A percentile compares a stretch with the other conserved stretches of the same genome.
Evolutionary conservation across 2,329 filamentous ascomycete genomes (phyloP).

Genomic region (Colletotrichum sp.): DNA sequence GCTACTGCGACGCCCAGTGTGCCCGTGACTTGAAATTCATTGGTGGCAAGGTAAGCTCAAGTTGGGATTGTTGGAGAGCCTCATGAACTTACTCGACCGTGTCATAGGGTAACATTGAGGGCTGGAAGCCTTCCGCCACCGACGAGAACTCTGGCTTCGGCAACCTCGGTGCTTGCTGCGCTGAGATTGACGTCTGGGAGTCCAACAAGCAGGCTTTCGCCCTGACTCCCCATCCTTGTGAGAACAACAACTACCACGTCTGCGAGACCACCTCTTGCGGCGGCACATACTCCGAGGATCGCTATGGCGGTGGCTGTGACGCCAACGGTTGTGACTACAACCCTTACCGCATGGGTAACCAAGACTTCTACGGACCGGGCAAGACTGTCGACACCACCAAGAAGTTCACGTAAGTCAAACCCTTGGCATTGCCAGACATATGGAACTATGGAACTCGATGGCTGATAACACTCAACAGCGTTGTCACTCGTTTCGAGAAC

Average conservation of each 20-base stretch:
- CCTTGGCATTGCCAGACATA: too few relatives aligned
- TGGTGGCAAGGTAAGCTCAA: conserved; percentile 38
- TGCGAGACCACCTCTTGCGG: conserved; percentile 41
- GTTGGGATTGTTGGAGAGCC: too few relatives aligned
- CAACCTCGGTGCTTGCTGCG: conserved; percentile 26
- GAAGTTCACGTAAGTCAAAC: conserved; percentile 48
- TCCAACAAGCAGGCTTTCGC: conserved; percentile 28
- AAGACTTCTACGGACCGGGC: conserved; percentile 63
- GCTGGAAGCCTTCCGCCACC: conserved; percentile 24
- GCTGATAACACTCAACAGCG: conserved; percentile 31
- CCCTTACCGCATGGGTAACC: conserved; percentile 64
- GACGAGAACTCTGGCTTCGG: conserved; percentile 26
- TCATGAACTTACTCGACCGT: not conserved
- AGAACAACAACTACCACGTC: conserved; percentile 20
- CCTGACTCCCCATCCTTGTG: conserved; percentile 28
- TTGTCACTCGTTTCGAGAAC: conserved; percentile 63
- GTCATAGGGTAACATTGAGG: conserved; percentile 25
- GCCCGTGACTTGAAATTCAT: conserved; percentile 55
- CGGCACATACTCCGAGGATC: conserved; percentile 50
- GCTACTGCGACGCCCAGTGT: conserved; percentile 56
- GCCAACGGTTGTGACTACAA: conserved; percentile 72
- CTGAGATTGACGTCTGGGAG: conserved; percentile 30
- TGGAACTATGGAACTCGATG: conserved; percentile 19
- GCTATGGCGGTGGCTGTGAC: conserved; percentile 65
- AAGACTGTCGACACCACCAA: conserved; percentile 61